Evolutionary conservation across 2,329 filamentous ascomycete species (phyloP).

Genomic region (Cucurbitaria berberidis): DNA sequence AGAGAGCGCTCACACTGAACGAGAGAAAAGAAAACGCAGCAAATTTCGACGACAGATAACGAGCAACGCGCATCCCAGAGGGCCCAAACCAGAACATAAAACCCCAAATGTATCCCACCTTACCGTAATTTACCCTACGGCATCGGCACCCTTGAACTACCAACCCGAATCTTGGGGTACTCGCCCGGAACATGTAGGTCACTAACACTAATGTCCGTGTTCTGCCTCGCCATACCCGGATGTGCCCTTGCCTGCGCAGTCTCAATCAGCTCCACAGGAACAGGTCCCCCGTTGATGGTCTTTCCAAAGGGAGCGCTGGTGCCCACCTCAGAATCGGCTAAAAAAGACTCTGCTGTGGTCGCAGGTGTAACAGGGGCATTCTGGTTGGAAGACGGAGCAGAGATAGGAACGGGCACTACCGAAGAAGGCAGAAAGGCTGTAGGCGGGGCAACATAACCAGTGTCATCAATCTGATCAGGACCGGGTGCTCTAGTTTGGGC

Average conservation of each 20-base stretch:
- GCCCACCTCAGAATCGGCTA: slow-evolving; percentile 39
- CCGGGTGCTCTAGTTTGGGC: slow-evolving; percentile 6
- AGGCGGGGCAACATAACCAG: slow-evolving; percentile 7
- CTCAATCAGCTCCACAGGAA: slow-evolving; percentile 25
- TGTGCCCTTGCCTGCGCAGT: slow-evolving; percentile 44
- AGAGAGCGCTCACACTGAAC: neutral
- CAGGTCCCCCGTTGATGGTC: slow-evolving; percentile 38
- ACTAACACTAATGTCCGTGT: slow-evolving; percentile 61
- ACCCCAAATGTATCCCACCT: slow-evolving; percentile 4
- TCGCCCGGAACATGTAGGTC: slow-evolving; percentile 73
- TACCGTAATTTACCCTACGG: neutral
- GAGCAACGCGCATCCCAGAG: neutral
- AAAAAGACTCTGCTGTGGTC: slow-evolving; percentile 37
- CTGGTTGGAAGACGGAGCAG: slow-evolving; percentile 7
- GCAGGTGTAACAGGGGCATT: slow-evolving; percentile 22
- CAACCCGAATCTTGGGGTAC: slow-evolving; percentile 55
- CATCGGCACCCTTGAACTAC: slow-evolving; percentile 3
- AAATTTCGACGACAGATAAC: neutral
- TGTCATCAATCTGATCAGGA: slow-evolving; percentile 17
- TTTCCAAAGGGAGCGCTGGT: slow-evolving; percentile 31
- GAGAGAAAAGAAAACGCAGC: neutral
- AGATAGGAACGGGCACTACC: slow-evolving; percentile 19
- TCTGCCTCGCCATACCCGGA: slow-evolving; percentile 55
- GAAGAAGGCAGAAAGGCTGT: no score
- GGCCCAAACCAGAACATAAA: slow-evolving; percentile 1